Evolutionary conservation across 306 rosid genomes (phyloP), one percentile per base, ranked within the genome.

Genomic region (Fagus sylvatica): DNA sequence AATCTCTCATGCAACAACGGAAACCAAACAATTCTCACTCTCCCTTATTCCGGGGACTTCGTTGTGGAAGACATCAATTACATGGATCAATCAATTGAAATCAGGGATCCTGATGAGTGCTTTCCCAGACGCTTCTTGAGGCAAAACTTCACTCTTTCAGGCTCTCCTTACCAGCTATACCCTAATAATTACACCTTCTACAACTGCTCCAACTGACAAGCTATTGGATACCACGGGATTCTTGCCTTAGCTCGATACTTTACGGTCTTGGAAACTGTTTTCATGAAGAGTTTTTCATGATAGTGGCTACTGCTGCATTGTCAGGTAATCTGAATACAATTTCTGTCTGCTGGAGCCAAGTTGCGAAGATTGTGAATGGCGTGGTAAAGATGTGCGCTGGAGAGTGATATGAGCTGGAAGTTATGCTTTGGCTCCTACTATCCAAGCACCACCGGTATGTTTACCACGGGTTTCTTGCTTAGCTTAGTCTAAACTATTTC

Each of bases 71-170:
- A 0, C 17, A 76, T 85, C 67, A 34, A 82, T 19, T 85, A 82
- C 84, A 9, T 0, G 1, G 2, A 1, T 4, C 86, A 76, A 22
- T 61, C 4, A 0, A 3, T 85, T 0, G 15, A 7, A 55, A 69
- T 85, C 62, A 2, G 39, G 37, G 89, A 85, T 59, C 86, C 75
- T 5, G 67, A 76, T 32, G 3, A n/a, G 65, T 85, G 86, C 82
- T 73, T 85, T 59, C 74, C 82, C 36, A 36, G 41, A 8, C 73
- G 84, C 17, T 51, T 82, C 79, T 48, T 85, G 0, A 46, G 10
- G 13, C 13, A 56, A 7, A 64, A 67, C 34, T 69, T 85, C 74
- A 32, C 1, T 54, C 54, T 82, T 6, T 19, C 73, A 0, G 51
- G 6, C 60, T 79, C 86, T 6, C 88, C 90, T 9, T 90, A 87